Evolutionary conservation across 495 filamentous ascomycete genomes (phyloP), one percentile per base, ranked within the genome.

Genomic region (Annulohypoxylon nitens): DNA sequence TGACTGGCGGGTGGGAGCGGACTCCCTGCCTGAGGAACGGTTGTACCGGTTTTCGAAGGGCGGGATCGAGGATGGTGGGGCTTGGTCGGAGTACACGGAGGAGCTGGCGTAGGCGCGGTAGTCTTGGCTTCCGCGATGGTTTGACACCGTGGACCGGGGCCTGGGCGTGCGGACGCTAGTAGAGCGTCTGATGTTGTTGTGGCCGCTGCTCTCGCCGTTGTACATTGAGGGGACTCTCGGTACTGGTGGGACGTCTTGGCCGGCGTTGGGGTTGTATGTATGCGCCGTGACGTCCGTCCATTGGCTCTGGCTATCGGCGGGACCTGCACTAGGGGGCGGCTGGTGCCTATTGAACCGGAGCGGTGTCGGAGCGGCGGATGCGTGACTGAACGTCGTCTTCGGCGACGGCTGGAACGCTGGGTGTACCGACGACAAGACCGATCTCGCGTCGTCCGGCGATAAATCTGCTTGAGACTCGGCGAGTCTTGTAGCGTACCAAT

Each of bases 341-440:
- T 57, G 54, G 23, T 75, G 41, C 18, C 53, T 71, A 10, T 33
- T 62, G 20, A 74, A 3, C 0, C 57, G 25, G 25, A 78, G 77
- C 12, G 72, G 75, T 5, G 34, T n/a, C 8, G 75, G 77, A 2
- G 63, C 11, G 51, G 75, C 75, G 18, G 77, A 78, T 26, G 14
- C 1, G 16, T 71, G 69, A 14, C 61, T 66, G 39, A 48, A 50
- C 8, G 16, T 6, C n/a, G 16, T 6, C n/a, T 41, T 16, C 1
- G 34, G 16, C 10, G 66, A 66, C n/a, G 66, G 69, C n/a, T 63
- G 77, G n/a, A 78, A 78, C 0, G 77, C 77, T 34, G 77, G 77
- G n/a, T 78, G 77, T 0, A 75, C 64, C 72, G 47, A 69, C 0
- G 77, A 75, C 20, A 78, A 8, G 25, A 75, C 59, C 9, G 77